Percentiles rank a stretch among this genome's conserved stretches.
phyloP scores from a whole-genome alignment of 2,329 filamentous ascomycete genomes.

The Paecilomyces formosus region DNA sequence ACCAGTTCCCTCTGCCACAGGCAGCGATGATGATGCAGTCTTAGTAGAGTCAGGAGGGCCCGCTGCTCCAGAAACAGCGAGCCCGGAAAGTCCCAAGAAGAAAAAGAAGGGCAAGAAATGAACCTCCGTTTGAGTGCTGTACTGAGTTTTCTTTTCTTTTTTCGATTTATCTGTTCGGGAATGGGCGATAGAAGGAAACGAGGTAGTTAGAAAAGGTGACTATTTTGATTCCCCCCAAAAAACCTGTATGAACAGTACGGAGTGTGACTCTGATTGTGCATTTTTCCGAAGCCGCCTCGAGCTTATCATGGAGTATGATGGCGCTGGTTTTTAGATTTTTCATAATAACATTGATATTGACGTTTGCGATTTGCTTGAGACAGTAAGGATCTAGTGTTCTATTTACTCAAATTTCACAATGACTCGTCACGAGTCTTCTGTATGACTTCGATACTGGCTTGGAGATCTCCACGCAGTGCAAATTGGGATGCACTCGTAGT shows the following conservation, averaged over 20 bases:
- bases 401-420: not conserved
- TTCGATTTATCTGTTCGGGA: not conserved
- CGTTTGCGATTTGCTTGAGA: not conserved
- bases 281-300: not conserved
- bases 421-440: no score
- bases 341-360: not conserved
- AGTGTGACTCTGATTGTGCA: not conserved
- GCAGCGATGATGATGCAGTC: slow-evolving; percentile 66
- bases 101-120: slow-evolving; percentile 46
- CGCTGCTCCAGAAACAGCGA: slow-evolving; percentile 20
- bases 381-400: not conserved
- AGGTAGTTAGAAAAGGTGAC: not conserved
- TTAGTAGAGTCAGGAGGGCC: slow-evolving; percentile 61
- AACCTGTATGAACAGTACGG: not conserved
- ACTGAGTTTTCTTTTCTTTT: not conserved
- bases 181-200: not conserved
- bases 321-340: not conserved
- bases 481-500: no score
- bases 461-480: no score
- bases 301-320: not conserved
- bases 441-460: no score
- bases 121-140: not conserved
- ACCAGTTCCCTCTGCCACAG: slow-evolving; percentile 24
- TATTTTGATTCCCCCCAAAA: not conserved
- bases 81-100: slow-evolving; percentile 25